These are phyloP conservation scores for Flaveria trinervia DNA, from an alignment of 129 eudicot genomes.

Conservation along the genomic window DNA sequence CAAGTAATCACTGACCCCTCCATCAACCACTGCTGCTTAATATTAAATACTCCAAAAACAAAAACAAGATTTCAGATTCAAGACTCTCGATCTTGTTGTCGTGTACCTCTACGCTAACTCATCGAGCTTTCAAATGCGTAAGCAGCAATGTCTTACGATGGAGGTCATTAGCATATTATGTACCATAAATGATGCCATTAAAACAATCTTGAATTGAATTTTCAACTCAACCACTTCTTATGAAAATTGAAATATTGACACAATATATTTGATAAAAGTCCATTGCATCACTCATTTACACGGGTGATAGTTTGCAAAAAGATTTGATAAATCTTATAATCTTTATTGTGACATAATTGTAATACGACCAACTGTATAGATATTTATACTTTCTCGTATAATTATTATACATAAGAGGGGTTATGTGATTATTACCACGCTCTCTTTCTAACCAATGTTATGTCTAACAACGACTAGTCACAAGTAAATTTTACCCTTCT, in stretches of 20 bases:
- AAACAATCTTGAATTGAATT: background rate
- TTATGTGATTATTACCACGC: too few species aligned
- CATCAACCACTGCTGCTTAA: constrained; percentile 32
- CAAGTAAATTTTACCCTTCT: too few species aligned
- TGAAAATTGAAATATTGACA: background rate
- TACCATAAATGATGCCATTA: background rate
- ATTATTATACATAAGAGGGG: too few species aligned
- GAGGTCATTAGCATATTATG: background rate
- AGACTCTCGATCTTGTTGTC: constrained; percentile 8
- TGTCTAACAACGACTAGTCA: too few species aligned
- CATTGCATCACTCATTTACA: constrained; percentile 3
- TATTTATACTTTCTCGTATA: background rate
- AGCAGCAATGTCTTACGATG: background rate
- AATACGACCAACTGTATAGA: too few species aligned
- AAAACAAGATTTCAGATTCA: constrained; percentile 22
- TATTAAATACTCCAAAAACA: constrained; percentile 1
- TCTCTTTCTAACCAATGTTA: too few species aligned
- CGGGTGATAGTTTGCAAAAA: background rate
- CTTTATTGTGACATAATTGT: background rate
- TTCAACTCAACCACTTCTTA: constrained; percentile 2
- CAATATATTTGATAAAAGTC: background rate
- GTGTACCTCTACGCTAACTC: background rate
- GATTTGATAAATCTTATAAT: background rate
- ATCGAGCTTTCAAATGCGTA: background rate
- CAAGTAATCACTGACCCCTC: constrained; percentile 17